Evolutionary conservation across 345 rosid species (phyloP).

Genomic region (Lumnitzera littorea): DNA sequence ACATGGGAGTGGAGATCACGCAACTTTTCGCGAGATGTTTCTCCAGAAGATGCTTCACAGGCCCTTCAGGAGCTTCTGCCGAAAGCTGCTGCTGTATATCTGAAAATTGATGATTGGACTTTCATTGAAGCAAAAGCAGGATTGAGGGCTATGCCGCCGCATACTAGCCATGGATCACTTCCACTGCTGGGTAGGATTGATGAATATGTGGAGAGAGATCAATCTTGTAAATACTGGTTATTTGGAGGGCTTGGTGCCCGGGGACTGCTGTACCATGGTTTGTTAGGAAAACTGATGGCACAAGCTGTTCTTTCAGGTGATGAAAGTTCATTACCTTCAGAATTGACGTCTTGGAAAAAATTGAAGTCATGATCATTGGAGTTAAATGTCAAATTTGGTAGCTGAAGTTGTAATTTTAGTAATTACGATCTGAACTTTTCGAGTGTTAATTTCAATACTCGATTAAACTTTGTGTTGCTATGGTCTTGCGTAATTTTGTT

Average conservation of each 20-base stretch:
- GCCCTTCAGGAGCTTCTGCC: conserved; percentile 77
- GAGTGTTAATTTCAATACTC: no score
- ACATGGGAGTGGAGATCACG: conserved; percentile 93
- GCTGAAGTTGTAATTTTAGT: no score
- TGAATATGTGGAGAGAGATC: conserved; percentile 31
- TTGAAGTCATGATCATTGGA: conserved; percentile 5
- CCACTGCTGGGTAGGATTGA: conserved; percentile 72
- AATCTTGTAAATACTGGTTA: conserved; percentile 55
- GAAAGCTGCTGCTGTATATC: conserved; percentile 59
- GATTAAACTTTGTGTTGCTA: no score
- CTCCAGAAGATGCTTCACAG: conserved; percentile 61
- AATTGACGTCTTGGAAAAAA: conserved; percentile 68
- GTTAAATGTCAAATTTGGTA: not conserved
- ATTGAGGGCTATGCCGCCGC: conserved; percentile 87
- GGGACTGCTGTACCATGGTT: conserved; percentile 76
- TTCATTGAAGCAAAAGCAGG: conserved; percentile 72
- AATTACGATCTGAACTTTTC: no score
- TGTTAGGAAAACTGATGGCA: conserved; percentile 69
- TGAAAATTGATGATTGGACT: conserved; percentile 57
- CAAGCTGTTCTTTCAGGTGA: conserved; percentile 53
- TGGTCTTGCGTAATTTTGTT: no score
- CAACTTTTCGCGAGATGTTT: conserved; percentile 48
- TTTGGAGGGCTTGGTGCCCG: conserved; percentile 89
- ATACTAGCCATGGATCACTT: conserved; percentile 64
- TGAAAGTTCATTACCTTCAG: conserved; percentile 54